These are phyloP conservation scores for Rhodotorula sp. DNA, from an alignment of 1,284 basidiomycete species.

Conservation along the genomic window DNA sequence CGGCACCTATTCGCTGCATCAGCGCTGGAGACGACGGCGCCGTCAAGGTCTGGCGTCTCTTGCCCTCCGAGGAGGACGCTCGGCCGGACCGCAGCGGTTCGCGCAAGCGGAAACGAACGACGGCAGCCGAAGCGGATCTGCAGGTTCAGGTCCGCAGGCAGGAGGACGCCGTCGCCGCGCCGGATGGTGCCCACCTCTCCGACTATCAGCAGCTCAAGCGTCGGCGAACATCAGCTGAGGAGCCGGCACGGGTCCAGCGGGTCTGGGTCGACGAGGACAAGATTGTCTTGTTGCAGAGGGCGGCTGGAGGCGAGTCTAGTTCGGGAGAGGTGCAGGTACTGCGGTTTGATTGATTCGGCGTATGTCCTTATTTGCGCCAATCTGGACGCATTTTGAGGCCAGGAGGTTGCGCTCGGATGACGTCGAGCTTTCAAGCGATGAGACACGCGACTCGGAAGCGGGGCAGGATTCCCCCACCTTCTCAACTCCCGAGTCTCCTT, in stretches of 20 bases:
- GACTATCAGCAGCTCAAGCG: conserved; percentile 10
- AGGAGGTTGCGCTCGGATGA: not conserved
- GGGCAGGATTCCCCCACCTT: not conserved
- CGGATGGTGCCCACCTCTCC: not conserved
- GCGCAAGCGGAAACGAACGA: not conserved
- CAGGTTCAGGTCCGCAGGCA: not conserved
- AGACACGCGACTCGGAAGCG: not conserved
- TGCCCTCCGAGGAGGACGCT: not conserved
- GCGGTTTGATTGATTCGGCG: conserved; percentile 23
- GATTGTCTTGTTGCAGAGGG: conserved; percentile 30
- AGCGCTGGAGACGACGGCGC: conserved; percentile 46
- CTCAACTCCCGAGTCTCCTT: not conserved
- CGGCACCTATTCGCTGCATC: conserved; percentile 39
- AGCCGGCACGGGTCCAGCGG: not conserved
- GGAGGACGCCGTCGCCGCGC: not conserved
- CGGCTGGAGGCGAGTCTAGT: not conserved
- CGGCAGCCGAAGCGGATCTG: not conserved
- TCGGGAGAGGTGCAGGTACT: conserved; percentile 21
- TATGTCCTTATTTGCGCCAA: not conserved
- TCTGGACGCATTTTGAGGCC: too few relatives aligned
- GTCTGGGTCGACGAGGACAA: conserved; percentile 33
- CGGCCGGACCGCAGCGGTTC: too few relatives aligned
- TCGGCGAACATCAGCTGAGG: not conserved
- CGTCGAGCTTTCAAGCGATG: not conserved
- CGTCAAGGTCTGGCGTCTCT: conserved; percentile 47